phyloP scores from a whole-genome alignment of 805 yeast species.

The Tetrapisispora taiwanensis region DNA sequence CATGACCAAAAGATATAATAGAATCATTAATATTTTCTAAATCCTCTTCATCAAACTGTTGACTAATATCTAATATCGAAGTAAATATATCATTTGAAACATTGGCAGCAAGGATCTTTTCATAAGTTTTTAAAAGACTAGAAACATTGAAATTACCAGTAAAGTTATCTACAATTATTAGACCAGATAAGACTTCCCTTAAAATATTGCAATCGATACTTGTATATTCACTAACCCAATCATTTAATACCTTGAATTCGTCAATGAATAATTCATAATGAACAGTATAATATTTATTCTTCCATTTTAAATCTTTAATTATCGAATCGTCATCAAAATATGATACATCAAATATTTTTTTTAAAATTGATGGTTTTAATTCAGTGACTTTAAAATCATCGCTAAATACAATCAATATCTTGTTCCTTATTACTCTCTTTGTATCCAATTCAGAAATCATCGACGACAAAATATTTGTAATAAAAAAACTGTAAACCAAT shows the following conservation, averaged over 20 bases:
- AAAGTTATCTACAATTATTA: constrained; percentile 30
- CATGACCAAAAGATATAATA: not conserved
- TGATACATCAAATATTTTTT: not conserved
- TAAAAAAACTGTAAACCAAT: too few relatives aligned
- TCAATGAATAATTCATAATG: constrained; percentile 26
- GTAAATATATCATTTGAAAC: not conserved
- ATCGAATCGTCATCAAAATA: constrained; percentile 6
- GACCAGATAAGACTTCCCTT: constrained; percentile 36
- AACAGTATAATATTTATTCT: constrained; percentile 27
- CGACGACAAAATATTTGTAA: too few relatives aligned
- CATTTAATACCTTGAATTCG: constrained; percentile 11
- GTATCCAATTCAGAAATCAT: too few relatives aligned
- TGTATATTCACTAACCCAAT: constrained; percentile 35
- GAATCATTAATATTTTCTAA: constrained; percentile 32
- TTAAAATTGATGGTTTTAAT: not conserved
- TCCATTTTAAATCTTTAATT: constrained; percentile 17
- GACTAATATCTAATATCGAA: constrained; percentile 5
- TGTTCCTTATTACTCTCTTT: not conserved
- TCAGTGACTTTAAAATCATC: not conserved
- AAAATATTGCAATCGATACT: constrained; percentile 32
- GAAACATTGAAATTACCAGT: not conserved
- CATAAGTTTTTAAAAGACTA: not conserved
- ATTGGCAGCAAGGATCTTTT: not conserved
- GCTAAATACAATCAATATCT: not conserved
- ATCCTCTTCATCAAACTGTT: constrained; percentile 12